Percentiles rank a stretch among this genome's conserved stretches.
Evolutionary conservation across 1,284 basidiomycete species (phyloP).

Genomic region (Microstroma glucosiphilum): DNA sequence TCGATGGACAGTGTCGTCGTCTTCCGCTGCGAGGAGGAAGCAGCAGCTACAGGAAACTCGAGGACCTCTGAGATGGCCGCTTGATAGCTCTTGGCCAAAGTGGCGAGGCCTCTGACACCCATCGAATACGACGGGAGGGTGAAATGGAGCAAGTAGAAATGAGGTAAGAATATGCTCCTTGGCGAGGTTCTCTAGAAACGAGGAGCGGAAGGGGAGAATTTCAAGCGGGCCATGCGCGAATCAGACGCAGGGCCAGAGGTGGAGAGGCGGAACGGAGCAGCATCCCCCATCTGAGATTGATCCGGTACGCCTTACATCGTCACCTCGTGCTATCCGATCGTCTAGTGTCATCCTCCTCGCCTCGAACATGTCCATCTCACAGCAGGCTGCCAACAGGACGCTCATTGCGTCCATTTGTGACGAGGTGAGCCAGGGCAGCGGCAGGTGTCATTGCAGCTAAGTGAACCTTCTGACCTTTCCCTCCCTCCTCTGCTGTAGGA

Average conservation of each 20-base stretch:
- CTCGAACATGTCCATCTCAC: slow-evolving; percentile 9
- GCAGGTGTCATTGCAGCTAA: neutral
- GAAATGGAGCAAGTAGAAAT: no score
- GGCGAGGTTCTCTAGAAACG: no score
- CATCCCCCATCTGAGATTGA: no score
- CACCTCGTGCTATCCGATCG: neutral
- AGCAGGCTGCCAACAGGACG: slow-evolving; percentile 28
- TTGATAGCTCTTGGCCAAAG: slow-evolving; percentile 20
- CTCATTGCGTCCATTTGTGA: slow-evolving; percentile 41
- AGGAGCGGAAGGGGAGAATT: no score
- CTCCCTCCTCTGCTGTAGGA: slow-evolving; percentile 22
- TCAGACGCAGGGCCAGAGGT: no score
- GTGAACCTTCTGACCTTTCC: neutral
- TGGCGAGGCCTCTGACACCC: slow-evolving; percentile 26
- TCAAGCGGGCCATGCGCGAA: no score
- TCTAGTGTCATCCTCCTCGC: neutral
- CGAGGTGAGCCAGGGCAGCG: slow-evolving; percentile 25
- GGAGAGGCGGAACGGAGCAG: no score
- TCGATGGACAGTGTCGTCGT: slow-evolving; percentile 27
- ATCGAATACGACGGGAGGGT: slow-evolving; percentile 1
- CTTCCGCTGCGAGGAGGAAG: slow-evolving; percentile 13
- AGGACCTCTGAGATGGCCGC: slow-evolving; percentile 10
- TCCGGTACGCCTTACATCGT: no score
- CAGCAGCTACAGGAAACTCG: slow-evolving; percentile 21
- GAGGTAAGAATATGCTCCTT: no score